Base-by-base conservation (phyloP, 2,329 filamentous ascomycete genomes). In the Aspergillus hiratsukae region DNA sequence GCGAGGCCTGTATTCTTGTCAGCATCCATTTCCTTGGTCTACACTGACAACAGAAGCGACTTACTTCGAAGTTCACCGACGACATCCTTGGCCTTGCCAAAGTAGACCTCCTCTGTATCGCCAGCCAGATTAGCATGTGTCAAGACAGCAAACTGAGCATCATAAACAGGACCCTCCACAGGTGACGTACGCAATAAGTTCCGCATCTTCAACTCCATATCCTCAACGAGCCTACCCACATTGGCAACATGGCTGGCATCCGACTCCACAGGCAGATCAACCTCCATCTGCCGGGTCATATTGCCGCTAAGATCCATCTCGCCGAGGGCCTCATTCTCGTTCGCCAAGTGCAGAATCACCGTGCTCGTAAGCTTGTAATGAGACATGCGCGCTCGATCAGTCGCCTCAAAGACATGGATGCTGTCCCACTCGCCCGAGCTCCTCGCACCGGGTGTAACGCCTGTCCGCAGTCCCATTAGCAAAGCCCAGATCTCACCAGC, bases 141-240 rank as follows among this genome's bases (percentile, higher is more conserved):
- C 21, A 35, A 43, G 2, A 2, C 40, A 40, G n/a, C n/a, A n/a
- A n/a, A n/a, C n/a, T n/a, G n/a, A n/a, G n/a, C n/a, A n/a, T n/a
- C n/a, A n/a, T n/a, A n/a, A 49, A 7, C 37, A 4, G 5, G n/a
- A n/a, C 11, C 14, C 19, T 45, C 4, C 19, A 14, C 35, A 41
- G 27, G 51, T 19, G 10, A 71, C 77, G 61, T 74, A 81, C 80
- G 93, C 73, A 99, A 80, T 75, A 97, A 76, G 76, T 99, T 99
- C 63, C 94, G 86, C 94, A 99, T 97, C 83, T 97, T 96, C 73
- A 97, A 85, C 79, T 99, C 94, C 94, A 99, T 97, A 75, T 99
- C 94, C 81, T 99, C 94, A 52, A 99, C 92, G 71, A 99, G 82
- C 62, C 87, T 83, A 56, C 94, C 94, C 58, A 97, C 90, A 76